Base-by-base conservation (phyloP, 2,329 filamentous ascomycete genomes). In the Pezicula neosporulosa region DNA sequence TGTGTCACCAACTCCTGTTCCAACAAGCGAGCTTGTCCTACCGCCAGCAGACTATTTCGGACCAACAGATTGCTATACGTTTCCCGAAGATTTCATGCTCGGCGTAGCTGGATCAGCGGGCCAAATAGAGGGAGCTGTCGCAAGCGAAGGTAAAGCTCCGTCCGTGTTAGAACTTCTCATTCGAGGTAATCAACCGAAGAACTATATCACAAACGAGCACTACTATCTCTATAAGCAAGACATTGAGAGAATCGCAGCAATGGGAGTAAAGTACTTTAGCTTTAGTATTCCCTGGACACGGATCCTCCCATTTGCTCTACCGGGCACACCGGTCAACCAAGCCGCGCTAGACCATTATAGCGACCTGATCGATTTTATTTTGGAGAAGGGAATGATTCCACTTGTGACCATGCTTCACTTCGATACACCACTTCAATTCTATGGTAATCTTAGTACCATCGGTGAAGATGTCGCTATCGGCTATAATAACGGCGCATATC, bases 191-290 rank as follows among this genome's bases (percentile, higher is more conserved):
- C 68, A 73, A 43, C 2, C 41, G 12, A 46, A 47, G 24, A n/a
- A 53, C 42, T 52, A 66, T 74, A 6, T 71, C 72, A 2, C 76
- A 74, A 49, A 76, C 44, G 73, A 77, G 65, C 71, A 78, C 50
- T 80, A 80, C 59, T 80, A 76, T 52, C 65, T 77, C 13, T 81
- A 80, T 60, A 80, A 79, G 61, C 77, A 80, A 59, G 76, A 80
- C 36, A 79, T 81, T 19, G 75, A 73, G 53, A 68, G 77, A 0
- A 66, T 80, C 3, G 77, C 77, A 1, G 66, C 75, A 1, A 74
- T 81, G 64, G 77, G 78, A 0, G 69, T 77, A 12, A 70, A 71
- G 42, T 74, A 78, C 46, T 80, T 77, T 61, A 70, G 71, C 2
- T 80, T 80, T 54, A 76, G 72, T 4, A 77, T 81, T 49, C 65